These are phyloP conservation scores for Plasmodium reichenowi DNA, from an alignment of 169 alveolate species.

Conservation along the genomic window DNA sequence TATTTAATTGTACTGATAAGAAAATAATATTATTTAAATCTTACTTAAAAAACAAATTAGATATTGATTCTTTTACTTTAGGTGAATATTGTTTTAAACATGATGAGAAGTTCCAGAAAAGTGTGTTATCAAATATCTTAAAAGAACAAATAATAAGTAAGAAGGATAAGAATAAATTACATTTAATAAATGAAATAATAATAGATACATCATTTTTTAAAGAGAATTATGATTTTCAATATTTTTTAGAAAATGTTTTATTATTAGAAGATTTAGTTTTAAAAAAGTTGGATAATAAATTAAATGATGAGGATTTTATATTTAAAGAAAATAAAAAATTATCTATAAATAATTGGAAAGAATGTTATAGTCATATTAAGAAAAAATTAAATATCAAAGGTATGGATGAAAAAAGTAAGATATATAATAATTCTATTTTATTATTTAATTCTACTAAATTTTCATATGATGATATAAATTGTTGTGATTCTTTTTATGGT, in stretches of 20 bases:
- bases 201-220: constrained; percentile 45
- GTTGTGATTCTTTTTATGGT: constrained; percentile 72
- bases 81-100: constrained; percentile 67
- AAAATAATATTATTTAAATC: constrained; percentile 66
- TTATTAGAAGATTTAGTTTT: constrained; percentile 49
- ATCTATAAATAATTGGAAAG: constrained; percentile 44
- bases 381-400: constrained; percentile 70
- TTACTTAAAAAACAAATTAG: constrained; percentile 34
- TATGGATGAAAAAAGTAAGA: constrained; percentile 46
- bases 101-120: constrained; percentile 60
- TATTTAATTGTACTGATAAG: constrained; percentile 64
- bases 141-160: constrained; percentile 47
- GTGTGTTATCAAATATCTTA: constrained; percentile 23
- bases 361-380: constrained; percentile 50
- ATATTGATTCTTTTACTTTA: constrained; percentile 36
- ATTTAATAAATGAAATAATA: constrained; percentile 45
- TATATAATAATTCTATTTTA: constrained; percentile 49
- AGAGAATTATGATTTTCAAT: constrained; percentile 60
- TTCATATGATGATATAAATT: constrained; percentile 69
- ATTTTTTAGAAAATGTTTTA: constrained; percentile 73
- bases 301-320: constrained; percentile 21
- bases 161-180: constrained; percentile 45
- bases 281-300: constrained; percentile 42
- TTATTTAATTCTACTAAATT: constrained; percentile 65
- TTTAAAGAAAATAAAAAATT: constrained; percentile 46